Evolutionary conservation across 2,329 filamentous ascomycete genomes (phyloP), one percentile per base, ranked within the genome.

Genomic region (Ascochyta koolunga): DNA sequence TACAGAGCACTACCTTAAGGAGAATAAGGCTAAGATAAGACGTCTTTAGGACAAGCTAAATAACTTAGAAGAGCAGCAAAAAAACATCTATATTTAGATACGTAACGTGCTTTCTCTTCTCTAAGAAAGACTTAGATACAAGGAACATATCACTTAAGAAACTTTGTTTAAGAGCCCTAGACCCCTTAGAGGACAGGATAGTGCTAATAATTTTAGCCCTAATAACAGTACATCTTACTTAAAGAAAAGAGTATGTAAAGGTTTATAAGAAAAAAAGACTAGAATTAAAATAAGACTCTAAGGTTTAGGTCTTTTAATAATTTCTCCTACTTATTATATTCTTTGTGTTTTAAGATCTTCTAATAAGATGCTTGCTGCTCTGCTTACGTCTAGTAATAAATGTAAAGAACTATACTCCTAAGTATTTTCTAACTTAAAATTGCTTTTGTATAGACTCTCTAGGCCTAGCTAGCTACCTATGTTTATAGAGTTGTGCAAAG

Each of bases 371-470:
- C 29, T 39, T 16, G 15, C 43, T 52, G 13, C 21, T 35, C 16
- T 31, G 11, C 33, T 49, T 24, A 56, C 18, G 25, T 56, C 48
- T 24, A n/a, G 53, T 48, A 33, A 56, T 56, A 56, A 48, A 24
- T 53, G 21, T 43, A 56, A 35, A 16, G 48, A 56, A 35, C 49
- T 56, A 9, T 43, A 44, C 29, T 46, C 50, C 50, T 21, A 52
- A 11, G n/a, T 52, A 9, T 46, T 47, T 52, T 40, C 50, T 16
- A 11, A 24, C 35, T 46, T 5, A 18, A 39, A 19, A 22, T 40
- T 46, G 5, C 42, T 40, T 52, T 46, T n/a, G 10, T 31, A 25
- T 9, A 15, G 5, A 19, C 41, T 52, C 4, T 37, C 38, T 25
- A 36, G 36, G 31, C 41, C 15, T 27, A 50, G 31, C 32, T n/a